Conservation (phyloP, 805 yeast species). For the Lachancea nothofagi region DNA sequence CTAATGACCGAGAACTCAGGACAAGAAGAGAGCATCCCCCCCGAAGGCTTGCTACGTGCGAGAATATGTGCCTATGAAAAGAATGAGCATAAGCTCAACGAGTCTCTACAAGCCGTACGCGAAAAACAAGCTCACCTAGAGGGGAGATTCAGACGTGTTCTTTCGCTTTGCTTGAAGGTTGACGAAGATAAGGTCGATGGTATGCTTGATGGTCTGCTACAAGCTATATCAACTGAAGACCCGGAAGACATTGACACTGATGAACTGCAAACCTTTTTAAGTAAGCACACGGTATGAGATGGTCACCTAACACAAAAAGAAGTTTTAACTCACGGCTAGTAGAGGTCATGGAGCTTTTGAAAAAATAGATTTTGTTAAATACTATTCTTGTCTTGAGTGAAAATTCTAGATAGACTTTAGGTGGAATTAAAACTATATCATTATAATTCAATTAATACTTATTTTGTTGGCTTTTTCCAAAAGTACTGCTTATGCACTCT, state of each 20-base stretch:
- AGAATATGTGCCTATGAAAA: constrained; percentile 73
- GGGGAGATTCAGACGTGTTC: constrained; percentile 78
- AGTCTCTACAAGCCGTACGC: constrained; percentile 48
- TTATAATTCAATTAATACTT: constrained; percentile 1
- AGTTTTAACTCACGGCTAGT: neutral
- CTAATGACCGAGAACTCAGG: constrained; percentile 18
- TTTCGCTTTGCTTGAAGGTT: constrained; percentile 84
- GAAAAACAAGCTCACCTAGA: constrained; percentile 54
- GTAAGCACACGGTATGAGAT: constrained; percentile 39
- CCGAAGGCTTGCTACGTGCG: constrained; percentile 53
- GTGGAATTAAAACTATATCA: neutral
- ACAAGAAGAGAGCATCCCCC: constrained; percentile 29
- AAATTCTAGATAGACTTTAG: no score
- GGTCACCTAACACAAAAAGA: neutral
- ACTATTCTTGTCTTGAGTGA: no score
- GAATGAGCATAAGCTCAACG: constrained; percentile 54
- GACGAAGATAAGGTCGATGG: constrained; percentile 74
- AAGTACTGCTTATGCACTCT: constrained; percentile 79
- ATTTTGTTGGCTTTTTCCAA: constrained; percentile 42
- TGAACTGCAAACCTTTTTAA: constrained; percentile 43
- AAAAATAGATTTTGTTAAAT: no score
- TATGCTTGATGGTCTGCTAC: constrained; percentile 75
- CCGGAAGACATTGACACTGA: constrained; percentile 61
- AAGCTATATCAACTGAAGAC: constrained; percentile 81
- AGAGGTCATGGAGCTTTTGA: no score